These are phyloP conservation scores for Teunomyces cretensis DNA, from an alignment of 805 yeast species.

Conservation along the genomic window DNA sequence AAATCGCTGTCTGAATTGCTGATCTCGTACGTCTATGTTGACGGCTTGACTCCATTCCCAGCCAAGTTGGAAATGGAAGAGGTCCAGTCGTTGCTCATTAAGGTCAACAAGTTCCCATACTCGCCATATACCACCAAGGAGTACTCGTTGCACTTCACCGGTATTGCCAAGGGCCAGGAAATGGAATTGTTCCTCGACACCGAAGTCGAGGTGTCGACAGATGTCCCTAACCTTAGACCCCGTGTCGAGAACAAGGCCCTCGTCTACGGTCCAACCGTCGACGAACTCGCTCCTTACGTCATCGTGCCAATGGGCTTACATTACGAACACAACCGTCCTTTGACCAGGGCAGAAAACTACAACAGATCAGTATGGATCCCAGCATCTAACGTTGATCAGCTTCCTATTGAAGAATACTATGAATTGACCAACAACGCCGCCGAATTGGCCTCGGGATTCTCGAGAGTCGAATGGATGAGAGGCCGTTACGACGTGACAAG, in stretches of 20 bases:
- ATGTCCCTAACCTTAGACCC: constrained; percentile 34
- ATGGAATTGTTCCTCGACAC: constrained; percentile 30
- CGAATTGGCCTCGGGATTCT: constrained; percentile 64
- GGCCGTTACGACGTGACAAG: constrained; percentile 48
- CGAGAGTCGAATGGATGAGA: constrained; percentile 75
- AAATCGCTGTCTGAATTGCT: constrained; percentile 50
- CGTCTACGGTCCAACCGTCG: constrained; percentile 55
- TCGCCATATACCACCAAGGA: constrained; percentile 60
- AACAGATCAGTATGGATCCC: constrained; percentile 86
- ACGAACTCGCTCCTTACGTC: constrained; percentile 45
- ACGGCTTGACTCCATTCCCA: constrained; percentile 61
- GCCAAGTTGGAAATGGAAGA: constrained; percentile 56
- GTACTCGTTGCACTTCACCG: constrained; percentile 46
- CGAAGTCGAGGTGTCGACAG: constrained; percentile 14
- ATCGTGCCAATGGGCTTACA: constrained; percentile 51
- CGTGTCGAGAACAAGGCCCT: constrained; percentile 40
- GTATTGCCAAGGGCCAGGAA: constrained; percentile 48
- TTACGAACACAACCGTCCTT: constrained; percentile 65
- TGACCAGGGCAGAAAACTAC: constrained; percentile 58
- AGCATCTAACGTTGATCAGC: constrained; percentile 69
- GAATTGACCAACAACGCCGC: constrained; percentile 80
- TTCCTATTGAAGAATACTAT: constrained; percentile 79
- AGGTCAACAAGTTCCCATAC: constrained; percentile 54
- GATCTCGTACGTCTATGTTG: constrained; percentile 49
- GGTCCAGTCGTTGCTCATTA: constrained; percentile 57